Percentiles rank a stretch among this genome's conserved stretches.
These are phyloP conservation scores for Amniculicola lignicola DNA, from an alignment of 495 filamentous ascomycete species.

Conservation along the genomic window DNA sequence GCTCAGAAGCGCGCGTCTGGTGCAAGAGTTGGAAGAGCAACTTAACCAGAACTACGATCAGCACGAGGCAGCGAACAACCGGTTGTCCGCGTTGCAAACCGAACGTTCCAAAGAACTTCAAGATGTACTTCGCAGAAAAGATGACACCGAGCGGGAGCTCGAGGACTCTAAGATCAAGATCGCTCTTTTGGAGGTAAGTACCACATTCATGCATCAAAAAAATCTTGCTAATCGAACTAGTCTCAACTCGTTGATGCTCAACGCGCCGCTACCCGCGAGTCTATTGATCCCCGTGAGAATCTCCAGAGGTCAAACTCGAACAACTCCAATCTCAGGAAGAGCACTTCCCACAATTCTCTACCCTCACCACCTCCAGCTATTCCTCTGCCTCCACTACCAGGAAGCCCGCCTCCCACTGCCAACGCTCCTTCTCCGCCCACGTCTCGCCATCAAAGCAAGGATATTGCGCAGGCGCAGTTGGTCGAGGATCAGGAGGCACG, in stretches of 20 bases:
- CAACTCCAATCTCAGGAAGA: slow-evolving; percentile 80
- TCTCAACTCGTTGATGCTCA: slow-evolving; percentile 56
- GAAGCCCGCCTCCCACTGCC: slow-evolving; percentile 44
- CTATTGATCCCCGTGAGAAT: slow-evolving; percentile 43
- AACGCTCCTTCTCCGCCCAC: slow-evolving; percentile 45
- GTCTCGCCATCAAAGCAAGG: slow-evolving; percentile 73
- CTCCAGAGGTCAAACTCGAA: slow-evolving; percentile 75
- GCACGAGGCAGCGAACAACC: slow-evolving; percentile 74
- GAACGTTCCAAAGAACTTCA: slow-evolving; percentile 63
- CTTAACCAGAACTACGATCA: slow-evolving; percentile 93
- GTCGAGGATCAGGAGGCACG: slow-evolving; percentile 93
- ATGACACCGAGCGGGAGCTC: slow-evolving; percentile 53
- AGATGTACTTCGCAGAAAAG: slow-evolving; percentile 53
- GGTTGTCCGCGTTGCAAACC: slow-evolving; percentile 66
- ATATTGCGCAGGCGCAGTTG: slow-evolving; percentile 67
- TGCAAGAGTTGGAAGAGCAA: slow-evolving; percentile 96
- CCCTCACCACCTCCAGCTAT: slow-evolving; percentile 89
- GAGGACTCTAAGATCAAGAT: slow-evolving; percentile 63
- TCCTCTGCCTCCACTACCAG: slow-evolving; percentile 87
- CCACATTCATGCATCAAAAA: slow-evolving; percentile 26
- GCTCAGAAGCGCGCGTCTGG: slow-evolving; percentile 80
- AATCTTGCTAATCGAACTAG: slow-evolving; percentile 34
- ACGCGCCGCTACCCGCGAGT: slow-evolving; percentile 41
- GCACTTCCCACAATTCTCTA: slow-evolving; percentile 72
- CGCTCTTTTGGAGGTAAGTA: slow-evolving; percentile 61